Evolutionary conservation across 352 stramenopile genomes (phyloP).

Genomic region (Globisporangium splendens): DNA sequence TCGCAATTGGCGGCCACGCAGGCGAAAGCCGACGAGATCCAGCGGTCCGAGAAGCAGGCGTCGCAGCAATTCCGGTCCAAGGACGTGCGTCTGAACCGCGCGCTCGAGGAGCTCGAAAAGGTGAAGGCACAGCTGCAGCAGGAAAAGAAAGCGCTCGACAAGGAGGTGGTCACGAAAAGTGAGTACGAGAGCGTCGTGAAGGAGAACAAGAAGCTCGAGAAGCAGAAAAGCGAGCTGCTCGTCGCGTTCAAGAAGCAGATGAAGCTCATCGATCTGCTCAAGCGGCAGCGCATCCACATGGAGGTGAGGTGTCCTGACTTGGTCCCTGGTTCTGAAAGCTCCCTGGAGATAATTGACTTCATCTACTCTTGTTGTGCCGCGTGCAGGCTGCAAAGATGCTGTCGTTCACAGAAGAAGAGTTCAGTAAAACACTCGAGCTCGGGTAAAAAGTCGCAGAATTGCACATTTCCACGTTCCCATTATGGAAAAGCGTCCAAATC

Average conservation of each 20-base stretch:
- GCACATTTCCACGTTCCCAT: background rate
- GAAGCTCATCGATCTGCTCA: slow-evolving; percentile 85
- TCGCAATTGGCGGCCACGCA: slow-evolving; percentile 49
- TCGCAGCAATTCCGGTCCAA: slow-evolving; percentile 73
- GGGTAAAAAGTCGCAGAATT: slow-evolving; percentile 20
- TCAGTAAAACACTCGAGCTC: slow-evolving; percentile 71
- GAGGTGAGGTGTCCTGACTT: slow-evolving; percentile 33
- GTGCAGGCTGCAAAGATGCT: slow-evolving; percentile 77
- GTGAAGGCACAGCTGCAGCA: slow-evolving; percentile 62
- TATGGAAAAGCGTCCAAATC: background rate
- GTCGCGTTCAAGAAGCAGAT: slow-evolving; percentile 85
- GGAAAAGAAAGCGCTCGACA: slow-evolving; percentile 40
- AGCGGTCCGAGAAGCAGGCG: slow-evolving; percentile 58
- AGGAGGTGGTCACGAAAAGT: slow-evolving; percentile 42
- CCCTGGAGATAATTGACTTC: no score
- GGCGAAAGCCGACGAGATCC: slow-evolving; percentile 42
- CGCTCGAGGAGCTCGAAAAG: slow-evolving; percentile 74
- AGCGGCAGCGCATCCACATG: slow-evolving; percentile 83
- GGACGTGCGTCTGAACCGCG: slow-evolving; percentile 75
- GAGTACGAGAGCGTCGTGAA: slow-evolving; percentile 59
- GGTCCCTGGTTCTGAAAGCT: background rate
- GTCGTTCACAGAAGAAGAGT: slow-evolving; percentile 82
- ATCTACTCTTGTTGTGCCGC: background rate
- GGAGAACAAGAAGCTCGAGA: slow-evolving; percentile 76
- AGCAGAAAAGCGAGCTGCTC: slow-evolving; percentile 80